These are phyloP conservation scores for Plenodomus tracheiphilus DNA, from an alignment of 2,329 filamentous ascomycete genomes.

Conservation along the genomic window DNA sequence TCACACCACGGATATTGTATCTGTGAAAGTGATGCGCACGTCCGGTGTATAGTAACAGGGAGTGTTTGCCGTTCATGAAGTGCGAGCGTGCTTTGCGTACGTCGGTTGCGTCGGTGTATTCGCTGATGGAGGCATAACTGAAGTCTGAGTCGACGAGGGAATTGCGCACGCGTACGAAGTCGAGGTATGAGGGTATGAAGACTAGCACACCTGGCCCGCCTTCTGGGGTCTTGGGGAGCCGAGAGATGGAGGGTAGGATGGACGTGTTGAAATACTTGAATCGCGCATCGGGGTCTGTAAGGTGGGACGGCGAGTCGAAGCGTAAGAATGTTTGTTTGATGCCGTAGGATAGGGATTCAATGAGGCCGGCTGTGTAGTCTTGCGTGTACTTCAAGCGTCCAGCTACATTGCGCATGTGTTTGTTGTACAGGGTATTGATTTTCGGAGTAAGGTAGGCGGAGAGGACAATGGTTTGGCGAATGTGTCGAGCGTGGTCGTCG, in stretches of 20 bases:
- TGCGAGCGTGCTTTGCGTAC: constrained; percentile 83
- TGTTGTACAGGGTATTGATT: constrained; percentile 76
- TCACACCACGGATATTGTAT: constrained; percentile 80
- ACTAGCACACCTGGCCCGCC: constrained; percentile 70
- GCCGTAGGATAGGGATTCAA: constrained; percentile 67
- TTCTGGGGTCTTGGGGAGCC: constrained; percentile 64
- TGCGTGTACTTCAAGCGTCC: constrained; percentile 75
- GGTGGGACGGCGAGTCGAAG: constrained; percentile 71
- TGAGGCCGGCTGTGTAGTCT: constrained; percentile 71
- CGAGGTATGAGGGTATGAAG: constrained; percentile 91
- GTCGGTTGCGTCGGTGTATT: constrained; percentile 80
- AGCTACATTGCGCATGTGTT: constrained; percentile 76
- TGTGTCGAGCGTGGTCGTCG: constrained; percentile 77
- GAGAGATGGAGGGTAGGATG: constrained; percentile 74
- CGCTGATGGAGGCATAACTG: constrained; percentile 81
- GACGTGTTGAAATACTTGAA: constrained; percentile 90
- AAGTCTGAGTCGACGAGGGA: constrained; percentile 77
- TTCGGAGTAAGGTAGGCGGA: constrained; percentile 87
- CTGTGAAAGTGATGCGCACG: constrained; percentile 95
- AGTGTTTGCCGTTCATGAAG: constrained; percentile 81
- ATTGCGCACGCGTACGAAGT: constrained; percentile 92
- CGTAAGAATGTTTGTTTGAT: constrained; percentile 88
- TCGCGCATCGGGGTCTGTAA: constrained; percentile 79
- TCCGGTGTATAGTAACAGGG: constrained; percentile 86
- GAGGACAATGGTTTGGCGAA: constrained; percentile 84